phyloP scores from a whole-genome alignment of 140 eudicot genomes.

The Ambrosia hybrid region DNA sequence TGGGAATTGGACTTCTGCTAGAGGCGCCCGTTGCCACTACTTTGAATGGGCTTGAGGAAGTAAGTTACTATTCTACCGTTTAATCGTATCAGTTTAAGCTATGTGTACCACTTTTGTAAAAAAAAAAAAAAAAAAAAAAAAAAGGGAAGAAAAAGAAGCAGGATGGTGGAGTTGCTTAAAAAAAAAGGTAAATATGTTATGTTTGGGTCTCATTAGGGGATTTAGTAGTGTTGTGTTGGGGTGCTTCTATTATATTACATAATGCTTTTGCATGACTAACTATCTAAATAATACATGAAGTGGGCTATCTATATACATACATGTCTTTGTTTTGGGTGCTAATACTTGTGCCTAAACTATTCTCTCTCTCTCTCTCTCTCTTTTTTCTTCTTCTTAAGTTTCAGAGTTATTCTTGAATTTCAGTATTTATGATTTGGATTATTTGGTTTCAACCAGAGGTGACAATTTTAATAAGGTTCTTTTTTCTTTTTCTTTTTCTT shows the following conservation, averaged over 20 bases:
- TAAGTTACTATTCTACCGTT: conserved; percentile 20
- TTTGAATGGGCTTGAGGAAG: conserved; percentile 68
- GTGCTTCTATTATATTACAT: conserved; percentile 10
- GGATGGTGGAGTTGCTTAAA: conserved; percentile 12
- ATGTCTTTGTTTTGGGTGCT: background rate
- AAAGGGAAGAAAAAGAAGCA: background rate
- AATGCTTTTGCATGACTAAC: conserved; percentile 16
- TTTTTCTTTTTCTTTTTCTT: too few species aligned
- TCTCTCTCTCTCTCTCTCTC: background rate
- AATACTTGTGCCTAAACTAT: background rate
- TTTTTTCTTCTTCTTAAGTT: too few species aligned
- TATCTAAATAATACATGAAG: conserved; percentile 33
- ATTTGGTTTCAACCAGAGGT: background rate
- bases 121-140: conserved; percentile 9
- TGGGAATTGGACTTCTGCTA: conserved; percentile 83
- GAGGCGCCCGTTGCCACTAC: conserved; percentile 83
- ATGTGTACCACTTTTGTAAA: conserved; percentile 36
- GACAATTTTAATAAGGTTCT: too few species aligned
- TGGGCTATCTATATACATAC: background rate
- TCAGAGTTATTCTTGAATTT: background rate
- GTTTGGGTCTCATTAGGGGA: conserved; percentile 28
- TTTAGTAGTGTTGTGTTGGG: conserved; percentile 10
- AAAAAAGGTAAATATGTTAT: conserved; percentile 24
- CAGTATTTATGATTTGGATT: background rate
- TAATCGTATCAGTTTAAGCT: conserved; percentile 31